Base-by-base conservation (phyloP, 1,139 yeast genomes). In the Pichia sp. region DNA sequence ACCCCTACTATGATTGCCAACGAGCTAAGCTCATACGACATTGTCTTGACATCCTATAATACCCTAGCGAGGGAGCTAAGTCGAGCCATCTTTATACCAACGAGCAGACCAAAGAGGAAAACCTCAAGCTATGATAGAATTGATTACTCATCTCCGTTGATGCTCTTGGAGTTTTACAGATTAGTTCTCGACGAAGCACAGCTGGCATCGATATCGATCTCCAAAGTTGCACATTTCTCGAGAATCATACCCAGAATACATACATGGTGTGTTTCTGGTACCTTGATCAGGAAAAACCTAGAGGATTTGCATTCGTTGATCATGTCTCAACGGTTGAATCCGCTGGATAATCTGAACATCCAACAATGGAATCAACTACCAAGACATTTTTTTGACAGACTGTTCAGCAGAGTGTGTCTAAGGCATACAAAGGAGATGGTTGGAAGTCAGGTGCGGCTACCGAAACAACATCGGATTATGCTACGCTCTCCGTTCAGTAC, bases 191-290 rank as follows among this genome's bases (percentile, higher is more conserved):
- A 93, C 72, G 99, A 93, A 69, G 97, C 89, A 1, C 99, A 93
- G 70, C 88, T 90, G 93, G 87, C 93, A 3, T 82, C 89, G 6
- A 80, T 84, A 5, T 84, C 86, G 23, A 76, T 82, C 1, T 81
- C 93, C 1, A 79, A 87, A 51, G 90, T 95, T 1, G 90, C 95
- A 30, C 83, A 81, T 59, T 88, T 90, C 56, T 90, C 97, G 0
- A 75, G 88, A 3, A 72, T 87, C 44, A 81, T 93, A 29, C 95
- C 96, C 4, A 74, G 97, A 53, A 80, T 82, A 52, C 97, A 93
- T 71, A 83, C 96, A 0, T 93, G 98, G 98, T 97, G 96, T 7
- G 97, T 90, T 0, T 87, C 96, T 0, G 99, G 99, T 6, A 93
- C 99, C 0, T 96, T 98, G 0, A 86, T 90, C 10, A 81, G 83